These are phyloP conservation scores for Tuber borchii DNA, from an alignment of 495 filamentous ascomycete species.

Conservation along the genomic window DNA sequence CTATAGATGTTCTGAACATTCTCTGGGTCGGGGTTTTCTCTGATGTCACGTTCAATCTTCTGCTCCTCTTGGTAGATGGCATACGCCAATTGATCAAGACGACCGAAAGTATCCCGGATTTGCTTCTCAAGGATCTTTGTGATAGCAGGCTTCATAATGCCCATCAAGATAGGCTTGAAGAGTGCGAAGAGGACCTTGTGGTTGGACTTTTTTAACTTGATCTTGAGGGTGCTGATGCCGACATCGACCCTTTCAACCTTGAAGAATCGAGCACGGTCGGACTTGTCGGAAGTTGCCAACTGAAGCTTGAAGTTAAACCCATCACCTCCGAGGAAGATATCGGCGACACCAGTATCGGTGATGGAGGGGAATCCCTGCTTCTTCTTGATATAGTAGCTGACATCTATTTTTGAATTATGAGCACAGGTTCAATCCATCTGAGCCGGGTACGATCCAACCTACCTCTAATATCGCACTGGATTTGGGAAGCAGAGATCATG, in stretches of 20 bases:
- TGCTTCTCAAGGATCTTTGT: slow-evolving; percentile 83
- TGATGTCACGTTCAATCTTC: slow-evolving; percentile 59
- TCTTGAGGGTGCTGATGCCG: slow-evolving; percentile 72
- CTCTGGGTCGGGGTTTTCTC: slow-evolving; percentile 58
- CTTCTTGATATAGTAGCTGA: slow-evolving; percentile 90
- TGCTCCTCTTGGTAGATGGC: slow-evolving; percentile 77
- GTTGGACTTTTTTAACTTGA: slow-evolving; percentile 88
- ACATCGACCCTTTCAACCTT: slow-evolving; percentile 87
- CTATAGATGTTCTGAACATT: slow-evolving; percentile 78
- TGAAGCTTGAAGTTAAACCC: slow-evolving; percentile 90
- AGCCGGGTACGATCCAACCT: slow-evolving; percentile 37
- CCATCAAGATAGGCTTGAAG: slow-evolving; percentile 83
- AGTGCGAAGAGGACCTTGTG: slow-evolving; percentile 85
- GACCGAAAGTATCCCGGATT: slow-evolving; percentile 67
- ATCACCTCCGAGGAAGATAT: slow-evolving; percentile 79
- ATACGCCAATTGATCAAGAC: slow-evolving; percentile 63
- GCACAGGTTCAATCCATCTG: neutral
- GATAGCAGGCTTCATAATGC: slow-evolving; percentile 72
- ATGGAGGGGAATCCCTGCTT: slow-evolving; percentile 93
- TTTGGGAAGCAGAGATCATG: slow-evolving; percentile 75
- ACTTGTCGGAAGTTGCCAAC: slow-evolving; percentile 70
- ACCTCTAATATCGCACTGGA: slow-evolving; percentile 71
- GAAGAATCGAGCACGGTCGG: slow-evolving; percentile 76
- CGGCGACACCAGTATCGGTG: slow-evolving; percentile 81
- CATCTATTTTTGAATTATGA: slow-evolving; percentile 48